A percentile compares a stretch with the other conserved stretches of the same genome.
phyloP scores from a whole-genome alignment of 2,329 filamentous ascomycete genomes.

The Immersiporthe knoxdaviesiana region DNA sequence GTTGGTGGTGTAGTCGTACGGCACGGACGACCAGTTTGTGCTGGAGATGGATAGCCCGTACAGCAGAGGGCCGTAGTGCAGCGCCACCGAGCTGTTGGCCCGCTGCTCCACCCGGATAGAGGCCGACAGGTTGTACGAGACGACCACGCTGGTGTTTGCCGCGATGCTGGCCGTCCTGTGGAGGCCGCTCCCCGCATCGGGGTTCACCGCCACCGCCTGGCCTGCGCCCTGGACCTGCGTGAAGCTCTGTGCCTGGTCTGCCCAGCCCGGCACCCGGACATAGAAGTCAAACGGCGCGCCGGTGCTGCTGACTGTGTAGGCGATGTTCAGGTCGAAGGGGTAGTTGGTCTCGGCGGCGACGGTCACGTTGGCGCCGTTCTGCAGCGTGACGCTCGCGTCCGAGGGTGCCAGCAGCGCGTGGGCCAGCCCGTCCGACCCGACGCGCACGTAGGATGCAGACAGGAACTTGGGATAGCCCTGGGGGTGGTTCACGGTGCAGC shows the following conservation, averaged over 20 bases:
- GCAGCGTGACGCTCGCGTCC: slow-evolving; percentile 44
- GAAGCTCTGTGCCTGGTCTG: slow-evolving; percentile 31
- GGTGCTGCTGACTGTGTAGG: slow-evolving; percentile 38
- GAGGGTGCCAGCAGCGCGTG: slow-evolving; percentile 55
- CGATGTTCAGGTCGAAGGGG: slow-evolving; percentile 41
- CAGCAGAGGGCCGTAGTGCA: slow-evolving; percentile 39
- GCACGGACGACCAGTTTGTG: slow-evolving; percentile 32
- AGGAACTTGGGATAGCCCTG: slow-evolving; percentile 26
- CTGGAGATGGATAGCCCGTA: slow-evolving; percentile 39
- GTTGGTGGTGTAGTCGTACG: slow-evolving; percentile 32
- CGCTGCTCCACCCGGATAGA: slow-evolving; percentile 36
- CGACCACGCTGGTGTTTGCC: slow-evolving; percentile 30
- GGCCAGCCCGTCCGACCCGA: slow-evolving; percentile 11
- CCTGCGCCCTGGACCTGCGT: slow-evolving; percentile 20
- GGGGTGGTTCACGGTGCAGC: slow-evolving; percentile 25
- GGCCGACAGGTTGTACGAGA: slow-evolving; percentile 35
- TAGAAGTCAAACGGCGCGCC: slow-evolving; percentile 38
- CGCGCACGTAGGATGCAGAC: slow-evolving; percentile 16
- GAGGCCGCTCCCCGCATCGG: slow-evolving; percentile 32
- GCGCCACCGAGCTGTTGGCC: slow-evolving; percentile 38
- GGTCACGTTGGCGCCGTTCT: slow-evolving; percentile 41
- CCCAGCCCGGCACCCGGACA: slow-evolving; percentile 40
- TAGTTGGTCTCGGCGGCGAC: slow-evolving; percentile 53
- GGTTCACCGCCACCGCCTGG: background rate
- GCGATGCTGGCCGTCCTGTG: slow-evolving; percentile 34